Base-by-base conservation (phyloP, 805 yeast species). In the Hanseniaspora hatyaiensis region DNA sequence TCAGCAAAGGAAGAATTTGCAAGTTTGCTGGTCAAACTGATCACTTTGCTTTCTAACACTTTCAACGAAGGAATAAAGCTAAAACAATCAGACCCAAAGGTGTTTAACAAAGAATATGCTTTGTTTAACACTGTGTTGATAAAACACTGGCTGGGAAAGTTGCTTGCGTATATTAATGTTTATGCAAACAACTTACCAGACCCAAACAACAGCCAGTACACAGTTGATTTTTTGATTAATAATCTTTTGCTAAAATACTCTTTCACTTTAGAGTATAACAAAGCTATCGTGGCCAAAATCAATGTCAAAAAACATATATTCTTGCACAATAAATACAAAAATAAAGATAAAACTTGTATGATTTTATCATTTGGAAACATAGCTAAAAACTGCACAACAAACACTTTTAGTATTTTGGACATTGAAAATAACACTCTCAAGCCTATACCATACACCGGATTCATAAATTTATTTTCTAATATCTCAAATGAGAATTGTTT, bases 281-380 rank as follows among this genome's bases (percentile, higher is more conserved):
- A 34, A 3, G 49, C 40, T 18, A 24, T 45, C 5, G 30, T 34
- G 24, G 31, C 30, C 12, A 28, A 39, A 23, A 13, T 15, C n/a
- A 45, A 45, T 31, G 19, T 37, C 6, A 45, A 22, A 37, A 37
- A 16, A 4, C 22, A 37, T 18, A 37, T n/a, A 5, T 45, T 45
- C 24, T 13, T 30, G 13, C 37, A 45, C 19, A 11, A 26, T 8
- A 26, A 26, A 26, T 26, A 26, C 11, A 26, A 11, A 6, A 26
- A 26, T 26, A 26, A 6, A 8, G 29, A 26, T 8, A 26, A 8
- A 6, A 15, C 8, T 33, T 6, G 6, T 6, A 8, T n/a, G n/a
- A n/a, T n/a, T n/a, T n/a, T n/a, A n/a, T n/a, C n/a, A n/a, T n/a
- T n/a, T n/a, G n/a, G n/a, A n/a, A n/a, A n/a, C n/a, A n/a, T n/a